Conservation (phyloP, 331 rosid species). For the Ulmus americana region DNA sequence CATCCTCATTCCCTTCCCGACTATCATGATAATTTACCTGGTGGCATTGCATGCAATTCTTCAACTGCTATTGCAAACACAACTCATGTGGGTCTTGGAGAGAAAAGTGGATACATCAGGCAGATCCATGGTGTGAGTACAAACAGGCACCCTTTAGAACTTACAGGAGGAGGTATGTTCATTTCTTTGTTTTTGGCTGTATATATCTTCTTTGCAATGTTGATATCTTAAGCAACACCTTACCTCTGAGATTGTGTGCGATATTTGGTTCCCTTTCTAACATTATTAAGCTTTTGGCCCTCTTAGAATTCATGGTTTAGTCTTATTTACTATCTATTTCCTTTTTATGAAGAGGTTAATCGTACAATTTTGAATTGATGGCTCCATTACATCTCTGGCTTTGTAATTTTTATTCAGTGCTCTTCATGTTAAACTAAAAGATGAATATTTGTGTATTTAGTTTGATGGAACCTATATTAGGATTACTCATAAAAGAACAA, state of each 20-base stretch:
- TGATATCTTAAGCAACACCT: conserved; percentile 1
- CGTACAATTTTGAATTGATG: no score
- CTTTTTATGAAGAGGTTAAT: no score
- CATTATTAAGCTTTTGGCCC: neutral
- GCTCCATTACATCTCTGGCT: no score
- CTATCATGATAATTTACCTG: conserved; percentile 49
- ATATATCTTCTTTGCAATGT: neutral
- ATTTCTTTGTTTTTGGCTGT: conserved; percentile 1
- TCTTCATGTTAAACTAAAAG: no score
- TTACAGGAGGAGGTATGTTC: conserved; percentile 52
- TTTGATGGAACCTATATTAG: neutral
- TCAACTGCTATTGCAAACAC: conserved; percentile 35
- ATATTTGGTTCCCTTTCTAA: conserved; percentile 1
- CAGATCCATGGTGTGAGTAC: conserved; percentile 45
- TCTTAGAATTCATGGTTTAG: neutral
- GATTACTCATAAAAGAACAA: neutral
- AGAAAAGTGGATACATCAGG: conserved; percentile 47
- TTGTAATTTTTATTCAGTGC: no score
- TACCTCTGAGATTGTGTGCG: neutral
- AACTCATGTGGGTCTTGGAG: conserved; percentile 45
- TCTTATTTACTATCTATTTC: no score
- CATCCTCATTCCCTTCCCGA: conserved; percentile 81
- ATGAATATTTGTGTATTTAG: no score
- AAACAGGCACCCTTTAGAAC: conserved; percentile 50
- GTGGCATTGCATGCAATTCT: conserved; percentile 45